phyloP scores from a whole-genome alignment of 768 basidiomycete genomes.

The Rhodocollybia butyracea region DNA sequence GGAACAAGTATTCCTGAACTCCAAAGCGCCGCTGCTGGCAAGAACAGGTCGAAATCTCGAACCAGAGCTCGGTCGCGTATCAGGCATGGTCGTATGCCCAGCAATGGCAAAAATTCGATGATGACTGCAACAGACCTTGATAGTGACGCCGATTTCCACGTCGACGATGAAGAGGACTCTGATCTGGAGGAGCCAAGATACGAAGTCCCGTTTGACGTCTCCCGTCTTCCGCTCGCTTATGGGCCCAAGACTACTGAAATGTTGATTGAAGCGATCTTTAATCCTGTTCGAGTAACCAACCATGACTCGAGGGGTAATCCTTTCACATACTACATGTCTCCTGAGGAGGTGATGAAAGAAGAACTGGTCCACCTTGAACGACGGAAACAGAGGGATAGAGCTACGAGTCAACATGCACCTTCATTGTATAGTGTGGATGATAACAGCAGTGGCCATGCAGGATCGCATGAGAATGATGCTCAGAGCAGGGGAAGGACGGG shows the following conservation, averaged over 20 bases:
- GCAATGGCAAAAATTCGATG: neutral
- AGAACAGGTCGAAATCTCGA: slow-evolving; percentile 1
- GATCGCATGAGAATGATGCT: neutral
- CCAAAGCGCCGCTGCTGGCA: neutral
- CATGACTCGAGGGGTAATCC: slow-evolving; percentile 2
- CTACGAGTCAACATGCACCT: neutral
- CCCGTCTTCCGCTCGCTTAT: slow-evolving; percentile 44
- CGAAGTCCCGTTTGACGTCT: slow-evolving; percentile 6
- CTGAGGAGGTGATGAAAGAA: slow-evolving; percentile 2
- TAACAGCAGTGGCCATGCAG: slow-evolving; percentile 1
- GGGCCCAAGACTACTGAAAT: slow-evolving; percentile 66
- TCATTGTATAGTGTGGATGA: slow-evolving; percentile 2
- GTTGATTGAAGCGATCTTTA: slow-evolving; percentile 79
- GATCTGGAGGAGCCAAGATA: slow-evolving; percentile 4
- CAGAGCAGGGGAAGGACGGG: neutral
- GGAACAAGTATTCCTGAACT: slow-evolving; percentile 9
- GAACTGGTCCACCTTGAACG: neutral
- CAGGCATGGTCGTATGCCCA: neutral
- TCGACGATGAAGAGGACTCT: neutral
- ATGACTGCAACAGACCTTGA: neutral
- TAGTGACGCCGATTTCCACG: neutral
- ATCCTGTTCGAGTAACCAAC: slow-evolving; percentile 52
- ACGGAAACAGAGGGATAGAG: neutral
- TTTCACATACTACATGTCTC: slow-evolving; percentile 7
- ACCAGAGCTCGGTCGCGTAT: neutral